Base-by-base conservation (phyloP, 2,329 filamentous ascomycete genomes). In the Graphiopsis chlorocephala region DNA sequence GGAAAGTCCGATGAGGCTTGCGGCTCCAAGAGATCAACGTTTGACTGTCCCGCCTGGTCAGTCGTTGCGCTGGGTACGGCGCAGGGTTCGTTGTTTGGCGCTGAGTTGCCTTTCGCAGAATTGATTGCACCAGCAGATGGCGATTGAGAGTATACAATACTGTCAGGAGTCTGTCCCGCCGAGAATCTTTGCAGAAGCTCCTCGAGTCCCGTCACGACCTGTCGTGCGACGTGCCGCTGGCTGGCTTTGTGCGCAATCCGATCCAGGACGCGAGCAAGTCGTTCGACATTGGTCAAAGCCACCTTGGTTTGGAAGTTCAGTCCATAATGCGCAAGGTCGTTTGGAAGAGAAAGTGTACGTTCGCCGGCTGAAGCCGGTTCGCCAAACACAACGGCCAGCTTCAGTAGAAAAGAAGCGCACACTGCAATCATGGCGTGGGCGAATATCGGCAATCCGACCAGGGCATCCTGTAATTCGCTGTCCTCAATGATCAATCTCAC, bases 401-500 rank as follows among this genome's bases (percentile, higher is more conserved):
- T 56, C 53, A 56, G 5, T 11, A 56, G 31, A 14, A 56, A 56
- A 6, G 53, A 56, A 23, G 53, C 53, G 20, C 53, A 56, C 10
- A 56, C 53, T 25, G 53, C 53, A 38, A 56, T 25, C 53, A 56
- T 56, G 53, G 53, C 53, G 23, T 56, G 53, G 5, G 31, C 8
- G 14, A 56, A 56, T 20, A 56, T 56, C 14, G 53, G 53, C n/a
- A 38, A 31, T 10, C 53, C 53, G 4, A 38, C 26, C 10, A 56
- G 31, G 3, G 53, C 17, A 14, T 26, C 31, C 31, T 38, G 53
- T 5, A 56, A 20, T 33, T 56, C 53, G 15, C 1, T 23, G 23
- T 56, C 53, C 17, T 56, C 53, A 14, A 31, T 25, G 29, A 56
- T 56, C 17, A 56, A 31, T 26, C 53, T 35, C 14, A 56, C 31